A percentile compares a stretch with the other conserved stretches of the same genome.
phyloP scores from a whole-genome alignment of 768 basidiomycete genomes.

The Russula foetens region DNA sequence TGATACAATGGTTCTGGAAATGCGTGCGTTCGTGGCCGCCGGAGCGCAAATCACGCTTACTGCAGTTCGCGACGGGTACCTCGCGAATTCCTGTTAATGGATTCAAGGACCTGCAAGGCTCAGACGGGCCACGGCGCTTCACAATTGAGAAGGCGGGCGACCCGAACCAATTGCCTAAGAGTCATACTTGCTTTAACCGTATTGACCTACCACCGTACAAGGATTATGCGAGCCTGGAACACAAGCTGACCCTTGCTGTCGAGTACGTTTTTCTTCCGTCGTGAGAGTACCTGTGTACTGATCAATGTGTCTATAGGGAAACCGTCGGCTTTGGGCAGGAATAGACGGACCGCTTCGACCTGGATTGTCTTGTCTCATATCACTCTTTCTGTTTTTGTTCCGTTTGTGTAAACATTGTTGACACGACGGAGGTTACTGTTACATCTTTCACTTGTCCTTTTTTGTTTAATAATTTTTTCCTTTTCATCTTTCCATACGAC shows the following conservation, averaged over 20 bases:
- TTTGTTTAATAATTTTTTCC: too few relatives aligned
- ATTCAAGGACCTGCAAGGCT: slow-evolving; percentile 97
- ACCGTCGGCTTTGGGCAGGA: slow-evolving; percentile 94
- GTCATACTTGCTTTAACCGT: slow-evolving; percentile 92
- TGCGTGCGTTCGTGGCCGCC: slow-evolving; percentile 96
- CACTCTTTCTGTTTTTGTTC: not conserved
- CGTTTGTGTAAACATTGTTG: not conserved
- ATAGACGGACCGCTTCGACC: slow-evolving; percentile 29
- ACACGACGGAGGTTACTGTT: too few relatives aligned
- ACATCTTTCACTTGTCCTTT: too few relatives aligned
- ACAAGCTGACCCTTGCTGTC: slow-evolving; percentile 90
- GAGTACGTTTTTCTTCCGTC: slow-evolving; percentile 51
- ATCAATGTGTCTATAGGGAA: slow-evolving; percentile 45
- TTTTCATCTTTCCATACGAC: too few relatives aligned
- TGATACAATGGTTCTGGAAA: slow-evolving; percentile 99
- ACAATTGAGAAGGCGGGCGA: slow-evolving; percentile 99
- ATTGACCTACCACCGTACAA: slow-evolving; percentile 98
- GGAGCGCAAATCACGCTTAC: slow-evolving; percentile 90
- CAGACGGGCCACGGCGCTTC: slow-evolving; percentile 93
- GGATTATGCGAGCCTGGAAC: slow-evolving; percentile 88
- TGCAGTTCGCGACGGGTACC: slow-evolving; percentile 97
- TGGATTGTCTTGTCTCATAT: not conserved
- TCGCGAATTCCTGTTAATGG: slow-evolving; percentile 97
- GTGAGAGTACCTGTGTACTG: not conserved
- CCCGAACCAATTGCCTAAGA: slow-evolving; percentile 93